Percentiles rank a stretch among this genome's conserved stretches.
These are phyloP conservation scores for Penicillium lividum DNA, from an alignment of 495 filamentous ascomycete species.

Conservation along the genomic window DNA sequence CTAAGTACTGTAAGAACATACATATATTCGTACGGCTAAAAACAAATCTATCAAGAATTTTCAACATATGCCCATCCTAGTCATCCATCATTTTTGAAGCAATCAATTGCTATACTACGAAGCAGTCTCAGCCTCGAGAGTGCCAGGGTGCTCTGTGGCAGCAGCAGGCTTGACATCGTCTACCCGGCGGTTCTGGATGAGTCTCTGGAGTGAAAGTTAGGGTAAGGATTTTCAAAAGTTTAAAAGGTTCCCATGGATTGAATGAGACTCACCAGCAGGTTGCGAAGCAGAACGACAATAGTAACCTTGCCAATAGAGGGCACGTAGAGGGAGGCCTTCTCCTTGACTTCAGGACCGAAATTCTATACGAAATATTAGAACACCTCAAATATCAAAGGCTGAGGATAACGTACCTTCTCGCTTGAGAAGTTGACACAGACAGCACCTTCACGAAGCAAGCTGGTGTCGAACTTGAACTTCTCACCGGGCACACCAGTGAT, in stretches of 20 bases:
- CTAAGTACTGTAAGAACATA: neutral
- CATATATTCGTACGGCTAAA: slow-evolving; percentile 28
- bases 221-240: too few species aligned
- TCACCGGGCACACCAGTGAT: slow-evolving; percentile 90
- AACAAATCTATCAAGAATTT: slow-evolving; percentile 24
- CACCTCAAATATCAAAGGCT: neutral
- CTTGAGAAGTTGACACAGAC: slow-evolving; percentile 98
- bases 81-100: slow-evolving; percentile 12
- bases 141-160: slow-evolving; percentile 47
- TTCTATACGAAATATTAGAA: slow-evolving; percentile 52
- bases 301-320: slow-evolving; percentile 97
- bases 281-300: slow-evolving; percentile 85
- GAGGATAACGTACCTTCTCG: slow-evolving; percentile 60
- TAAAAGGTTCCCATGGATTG: neutral
- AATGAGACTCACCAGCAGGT: slow-evolving; percentile 70
- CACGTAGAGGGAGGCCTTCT: slow-evolving; percentile 95
- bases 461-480: slow-evolving; percentile 81
- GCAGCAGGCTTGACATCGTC: slow-evolving; percentile 47
- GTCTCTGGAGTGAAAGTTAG: slow-evolving; percentile 35
- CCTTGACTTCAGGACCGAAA: slow-evolving; percentile 83
- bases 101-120: slow-evolving; percentile 13
- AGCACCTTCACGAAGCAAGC: slow-evolving; percentile 79
- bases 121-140: slow-evolving; percentile 43
- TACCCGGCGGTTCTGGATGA: slow-evolving; percentile 51
- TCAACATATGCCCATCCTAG: slow-evolving; percentile 6